A percentile compares a stretch with the other conserved stretches of the same genome.
Evolutionary conservation across 2,329 filamentous ascomycete species (phyloP).

Genomic region (Stagonosporopsis tanaceti): DNA sequence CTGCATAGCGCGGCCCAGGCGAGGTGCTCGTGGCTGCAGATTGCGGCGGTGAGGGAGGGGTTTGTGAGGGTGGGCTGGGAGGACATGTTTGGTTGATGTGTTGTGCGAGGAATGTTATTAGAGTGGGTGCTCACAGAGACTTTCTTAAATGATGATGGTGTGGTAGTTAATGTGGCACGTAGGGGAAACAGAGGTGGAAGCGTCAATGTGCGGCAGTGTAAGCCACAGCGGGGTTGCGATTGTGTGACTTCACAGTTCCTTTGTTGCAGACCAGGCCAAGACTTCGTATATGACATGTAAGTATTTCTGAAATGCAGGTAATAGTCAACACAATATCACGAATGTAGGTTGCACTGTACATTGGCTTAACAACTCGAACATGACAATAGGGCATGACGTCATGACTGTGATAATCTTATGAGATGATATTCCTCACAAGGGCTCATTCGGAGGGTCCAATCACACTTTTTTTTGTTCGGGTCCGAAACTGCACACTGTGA

Average conservation of each 20-base stretch:
- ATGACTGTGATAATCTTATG: too few species aligned
- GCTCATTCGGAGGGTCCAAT: too few species aligned
- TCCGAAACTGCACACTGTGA: too few species aligned
- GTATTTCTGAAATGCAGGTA: neutral
- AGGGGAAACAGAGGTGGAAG: conserved; percentile 1
- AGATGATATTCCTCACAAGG: too few species aligned
- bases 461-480: too few species aligned
- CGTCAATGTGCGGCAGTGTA: conserved; percentile 1
- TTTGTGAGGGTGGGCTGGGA: conserved; percentile 24
- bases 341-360: too few species aligned
- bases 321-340: too few species aligned
- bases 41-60: conserved; percentile 35
- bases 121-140: neutral
- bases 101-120: neutral
- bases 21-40: conserved; percentile 44
- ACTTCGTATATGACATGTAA: neutral
- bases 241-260: conserved; percentile 18
- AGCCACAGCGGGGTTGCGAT: conserved; percentile 22
- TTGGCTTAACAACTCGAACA: too few species aligned
- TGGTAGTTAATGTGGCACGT: neutral
- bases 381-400: too few species aligned
- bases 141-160: neutral
- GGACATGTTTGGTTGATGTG: neutral
- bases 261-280: neutral
- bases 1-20: conserved; percentile 49